Evolutionary conservation across 805 yeast genomes (phyloP).

Genomic region (Saccharomycopsis selenospora): DNA sequence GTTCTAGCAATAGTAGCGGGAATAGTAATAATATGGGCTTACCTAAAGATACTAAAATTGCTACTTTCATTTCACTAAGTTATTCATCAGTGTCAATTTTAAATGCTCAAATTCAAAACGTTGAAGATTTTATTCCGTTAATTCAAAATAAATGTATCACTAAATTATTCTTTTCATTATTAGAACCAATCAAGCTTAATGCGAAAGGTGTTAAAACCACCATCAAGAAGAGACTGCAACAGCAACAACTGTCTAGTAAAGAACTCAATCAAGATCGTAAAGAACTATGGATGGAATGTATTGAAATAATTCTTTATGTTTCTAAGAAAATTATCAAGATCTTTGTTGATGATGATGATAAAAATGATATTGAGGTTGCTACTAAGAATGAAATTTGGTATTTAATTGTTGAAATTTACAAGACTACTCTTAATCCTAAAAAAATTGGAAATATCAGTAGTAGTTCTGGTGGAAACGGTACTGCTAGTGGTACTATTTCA

Average conservation of each 20-base stretch:
- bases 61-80: slow-evolving; percentile 58
- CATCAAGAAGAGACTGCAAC: slow-evolving; percentile 21
- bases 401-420: slow-evolving; percentile 35
- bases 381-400: slow-evolving; percentile 31
- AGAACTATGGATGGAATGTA: slow-evolving; percentile 51
- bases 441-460: too few species aligned
- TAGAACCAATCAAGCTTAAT: slow-evolving; percentile 45
- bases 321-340: slow-evolving; percentile 29
- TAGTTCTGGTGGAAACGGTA: too few species aligned
- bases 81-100: slow-evolving; percentile 39
- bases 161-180: slow-evolving; percentile 41
- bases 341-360: slow-evolving; percentile 21
- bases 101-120: slow-evolving; percentile 29
- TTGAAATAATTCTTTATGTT: slow-evolving; percentile 33
- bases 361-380: slow-evolving; percentile 7
- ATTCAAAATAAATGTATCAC: slow-evolving; percentile 39
- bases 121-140: slow-evolving; percentile 30
- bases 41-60: slow-evolving; percentile 36
- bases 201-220: slow-evolving; percentile 29
- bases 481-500: slow-evolving; percentile 27
- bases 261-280: slow-evolving; percentile 9
- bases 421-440: slow-evolving; percentile 32
- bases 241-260: background rate
- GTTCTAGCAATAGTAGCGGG: slow-evolving; percentile 31
- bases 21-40: too few species aligned